These are phyloP conservation scores for Cyberlindnera xylosilytica DNA, from an alignment of 805 yeast species.

Conservation along the genomic window DNA sequence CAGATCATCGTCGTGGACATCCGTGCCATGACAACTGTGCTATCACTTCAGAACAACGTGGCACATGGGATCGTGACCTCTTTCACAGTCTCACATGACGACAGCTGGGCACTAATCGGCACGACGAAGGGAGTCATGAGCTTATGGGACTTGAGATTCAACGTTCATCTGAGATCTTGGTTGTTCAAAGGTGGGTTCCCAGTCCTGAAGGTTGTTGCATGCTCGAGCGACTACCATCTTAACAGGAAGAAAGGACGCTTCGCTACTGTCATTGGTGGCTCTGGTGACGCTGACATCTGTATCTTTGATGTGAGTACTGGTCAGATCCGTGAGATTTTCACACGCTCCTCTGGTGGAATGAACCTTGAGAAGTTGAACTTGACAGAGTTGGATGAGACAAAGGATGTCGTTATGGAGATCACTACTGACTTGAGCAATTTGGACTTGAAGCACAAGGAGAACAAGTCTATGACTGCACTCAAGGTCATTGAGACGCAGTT, in stretches of 20 bases:
- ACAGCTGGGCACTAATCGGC: conserved; percentile 70
- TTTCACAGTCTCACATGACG: conserved; percentile 51
- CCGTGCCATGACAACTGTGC: conserved; percentile 44
- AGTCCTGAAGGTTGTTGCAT: conserved; percentile 43
- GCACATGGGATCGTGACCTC: conserved; percentile 65
- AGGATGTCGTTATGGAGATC: neutral
- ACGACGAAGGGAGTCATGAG: conserved; percentile 71
- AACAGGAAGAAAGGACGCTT: conserved; percentile 37
- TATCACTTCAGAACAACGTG: conserved; percentile 49
- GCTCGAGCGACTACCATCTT: conserved; percentile 38
- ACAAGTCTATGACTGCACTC: conserved; percentile 20
- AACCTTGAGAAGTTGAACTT: conserved; percentile 20
- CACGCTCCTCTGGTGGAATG: conserved; percentile 11
- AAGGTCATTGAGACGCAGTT: conserved; percentile 18
- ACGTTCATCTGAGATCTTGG: conserved; percentile 58
- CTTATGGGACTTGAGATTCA: conserved; percentile 80
- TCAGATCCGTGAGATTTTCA: conserved; percentile 48
- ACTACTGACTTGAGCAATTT: conserved; percentile 2
- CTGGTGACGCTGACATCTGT: conserved; percentile 53
- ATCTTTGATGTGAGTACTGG: conserved; percentile 74
- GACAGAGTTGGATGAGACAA: conserved; percentile 16
- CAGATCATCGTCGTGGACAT: conserved; percentile 55
- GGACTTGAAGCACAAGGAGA: conserved; percentile 3
- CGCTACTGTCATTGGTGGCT: conserved; percentile 67
- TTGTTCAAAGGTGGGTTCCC: conserved; percentile 48